phyloP scores from a whole-genome alignment of 257 asterid species.

The Salvia splendens region DNA sequence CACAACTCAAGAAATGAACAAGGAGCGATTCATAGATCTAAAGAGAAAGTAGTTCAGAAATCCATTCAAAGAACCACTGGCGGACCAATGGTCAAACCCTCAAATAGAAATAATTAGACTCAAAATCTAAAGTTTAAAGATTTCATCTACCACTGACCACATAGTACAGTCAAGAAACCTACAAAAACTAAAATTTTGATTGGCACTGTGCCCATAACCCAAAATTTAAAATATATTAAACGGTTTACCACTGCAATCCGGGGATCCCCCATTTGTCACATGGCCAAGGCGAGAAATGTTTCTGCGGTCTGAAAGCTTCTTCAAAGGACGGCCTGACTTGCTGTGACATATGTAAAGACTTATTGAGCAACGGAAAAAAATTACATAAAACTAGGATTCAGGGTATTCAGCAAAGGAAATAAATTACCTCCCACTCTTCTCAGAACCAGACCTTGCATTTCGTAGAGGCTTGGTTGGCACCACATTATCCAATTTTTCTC shows the following conservation, averaged over 20 bases:
- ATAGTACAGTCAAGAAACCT: slow-evolving; percentile 11
- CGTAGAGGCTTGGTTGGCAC: slow-evolving; percentile 68
- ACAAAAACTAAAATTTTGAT: slow-evolving; percentile 15
- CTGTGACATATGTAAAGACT: slow-evolving; percentile 49
- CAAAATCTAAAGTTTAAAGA: slow-evolving; percentile 15
- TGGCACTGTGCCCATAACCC: slow-evolving; percentile 9
- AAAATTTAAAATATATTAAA: neutral
- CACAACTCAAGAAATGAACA: slow-evolving; percentile 10
- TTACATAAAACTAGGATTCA: slow-evolving; percentile 20
- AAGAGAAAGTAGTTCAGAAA: neutral
- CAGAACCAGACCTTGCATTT: slow-evolving; percentile 62
- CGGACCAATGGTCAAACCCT: neutral
- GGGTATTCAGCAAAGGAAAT: slow-evolving; percentile 23
- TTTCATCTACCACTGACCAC: slow-evolving; percentile 22
- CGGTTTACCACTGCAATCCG: slow-evolving; percentile 77
- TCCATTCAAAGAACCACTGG: no score
- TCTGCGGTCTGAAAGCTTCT: slow-evolving; percentile 86
- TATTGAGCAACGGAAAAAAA: slow-evolving; percentile 29
- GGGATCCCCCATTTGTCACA: slow-evolving; percentile 69
- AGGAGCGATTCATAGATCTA: neutral
- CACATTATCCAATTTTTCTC: slow-evolving; percentile 68
- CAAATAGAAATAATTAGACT: neutral
- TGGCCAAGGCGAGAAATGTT: slow-evolving; percentile 86
- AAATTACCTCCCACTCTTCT: slow-evolving; percentile 81
- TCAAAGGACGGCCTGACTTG: slow-evolving; percentile 88